Percentiles rank a stretch among this genome's conserved stretches.
These are phyloP conservation scores for Aegilops speltoides DNA, from an alignment of 176 grass and related monocot species.

Conservation along the genomic window DNA sequence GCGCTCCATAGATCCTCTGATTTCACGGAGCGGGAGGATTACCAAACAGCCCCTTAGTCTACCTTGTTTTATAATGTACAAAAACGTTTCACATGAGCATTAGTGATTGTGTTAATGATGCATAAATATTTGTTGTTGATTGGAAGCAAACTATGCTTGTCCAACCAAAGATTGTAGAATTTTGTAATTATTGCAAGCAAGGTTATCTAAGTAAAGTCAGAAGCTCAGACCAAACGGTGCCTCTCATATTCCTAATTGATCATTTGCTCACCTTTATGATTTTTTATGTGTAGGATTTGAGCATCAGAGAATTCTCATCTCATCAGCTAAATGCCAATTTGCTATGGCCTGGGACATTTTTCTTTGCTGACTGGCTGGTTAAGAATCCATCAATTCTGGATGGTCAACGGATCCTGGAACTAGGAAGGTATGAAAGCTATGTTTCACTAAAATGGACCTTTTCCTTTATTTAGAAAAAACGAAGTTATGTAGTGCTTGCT, in stretches of 20 bases:
- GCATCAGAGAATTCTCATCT: slow-evolving; percentile 74
- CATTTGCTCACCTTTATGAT: background rate
- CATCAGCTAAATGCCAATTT: slow-evolving; percentile 93
- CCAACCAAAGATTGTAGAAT: background rate
- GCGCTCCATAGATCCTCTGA: too few relatives aligned
- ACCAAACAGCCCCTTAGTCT: background rate
- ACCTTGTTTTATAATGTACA: background rate
- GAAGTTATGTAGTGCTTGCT: background rate
- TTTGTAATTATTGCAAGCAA: background rate
- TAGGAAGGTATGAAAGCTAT: slow-evolving; percentile 66
- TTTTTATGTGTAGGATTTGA: slow-evolving; percentile 56
- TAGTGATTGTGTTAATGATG: background rate
- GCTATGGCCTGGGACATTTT: slow-evolving; percentile 88
- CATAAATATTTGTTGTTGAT: background rate
- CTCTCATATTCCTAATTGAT: background rate
- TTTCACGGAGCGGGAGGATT: too few relatives aligned
- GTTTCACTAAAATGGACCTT: background rate
- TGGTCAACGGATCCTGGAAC: slow-evolving; percentile 56
- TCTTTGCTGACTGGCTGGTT: slow-evolving; percentile 72
- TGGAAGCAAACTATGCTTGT: background rate
- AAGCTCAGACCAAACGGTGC: background rate
- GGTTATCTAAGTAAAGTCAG: background rate
- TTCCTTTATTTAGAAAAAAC: background rate
- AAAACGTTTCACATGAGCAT: background rate
- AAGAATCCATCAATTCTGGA: slow-evolving; percentile 59